Evolutionary conservation across 495 filamentous ascomycete genomes (phyloP).

Genomic region (Cladorrhinum samala): DNA sequence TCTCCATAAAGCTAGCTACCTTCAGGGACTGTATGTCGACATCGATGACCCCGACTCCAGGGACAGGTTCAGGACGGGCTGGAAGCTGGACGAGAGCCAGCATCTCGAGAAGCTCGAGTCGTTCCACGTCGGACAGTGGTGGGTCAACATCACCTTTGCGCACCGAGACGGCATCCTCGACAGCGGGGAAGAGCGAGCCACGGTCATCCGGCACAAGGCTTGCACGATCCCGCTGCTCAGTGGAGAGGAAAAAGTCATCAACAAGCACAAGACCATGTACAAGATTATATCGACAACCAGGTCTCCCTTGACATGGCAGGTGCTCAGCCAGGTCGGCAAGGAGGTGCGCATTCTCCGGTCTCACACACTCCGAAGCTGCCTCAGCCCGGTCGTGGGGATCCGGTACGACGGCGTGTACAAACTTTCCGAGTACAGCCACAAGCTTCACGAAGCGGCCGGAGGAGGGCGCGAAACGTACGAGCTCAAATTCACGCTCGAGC

Average conservation of each 20-base stretch:
- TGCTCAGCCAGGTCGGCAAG: slow-evolving; percentile 34
- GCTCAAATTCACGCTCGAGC: background rate
- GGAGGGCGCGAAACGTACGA: background rate
- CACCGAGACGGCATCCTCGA: slow-evolving; percentile 42
- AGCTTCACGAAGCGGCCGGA: background rate
- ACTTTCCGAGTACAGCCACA: background rate
- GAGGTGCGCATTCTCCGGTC: slow-evolving; percentile 42
- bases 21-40: slow-evolving; percentile 25
- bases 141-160: slow-evolving; percentile 42
- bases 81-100: background rate
- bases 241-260: slow-evolving; percentile 35
- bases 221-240: slow-evolving; percentile 36
- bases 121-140: slow-evolving; percentile 28
- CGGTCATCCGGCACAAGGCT: slow-evolving; percentile 30
- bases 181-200: slow-evolving; percentile 27
- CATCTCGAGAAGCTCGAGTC: slow-evolving; percentile 15
- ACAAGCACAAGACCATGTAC: slow-evolving; percentile 27
- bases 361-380: slow-evolving; percentile 33
- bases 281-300: slow-evolving; percentile 23
- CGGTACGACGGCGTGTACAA: slow-evolving; percentile 48
- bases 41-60: background rate
- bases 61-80: background rate
- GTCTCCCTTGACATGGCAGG: slow-evolving; percentile 31
- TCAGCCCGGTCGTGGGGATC: slow-evolving; percentile 40
- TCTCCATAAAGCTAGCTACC: slow-evolving; percentile 24